Evolutionary conservation across 2,329 filamentous ascomycete species (phyloP).

Genomic region (Aspergillus ochraceus): DNA sequence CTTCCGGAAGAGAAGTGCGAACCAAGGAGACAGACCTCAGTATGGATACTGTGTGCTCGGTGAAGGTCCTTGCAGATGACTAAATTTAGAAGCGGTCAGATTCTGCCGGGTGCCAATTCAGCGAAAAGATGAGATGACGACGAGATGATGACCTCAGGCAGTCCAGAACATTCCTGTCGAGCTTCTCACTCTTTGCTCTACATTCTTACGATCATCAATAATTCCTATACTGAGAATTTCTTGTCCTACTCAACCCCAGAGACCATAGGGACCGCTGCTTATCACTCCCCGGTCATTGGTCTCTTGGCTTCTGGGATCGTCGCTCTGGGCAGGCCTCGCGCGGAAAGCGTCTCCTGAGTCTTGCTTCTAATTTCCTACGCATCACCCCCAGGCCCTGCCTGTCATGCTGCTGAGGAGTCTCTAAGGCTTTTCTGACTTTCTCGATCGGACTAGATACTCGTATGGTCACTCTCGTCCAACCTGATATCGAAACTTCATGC

Average conservation of each 20-base stretch:
- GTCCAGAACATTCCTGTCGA: too few species aligned
- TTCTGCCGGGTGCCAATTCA: not conserved
- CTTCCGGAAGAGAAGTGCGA: too few species aligned
- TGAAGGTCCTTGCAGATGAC: not conserved
- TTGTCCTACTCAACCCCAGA: too few species aligned
- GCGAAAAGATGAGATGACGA: not conserved
- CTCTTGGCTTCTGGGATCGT: not conserved
- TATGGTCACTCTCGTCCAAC: not conserved
- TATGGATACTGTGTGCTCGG: too few species aligned
- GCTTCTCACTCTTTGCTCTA: too few species aligned
- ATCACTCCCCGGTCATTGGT: not conserved
- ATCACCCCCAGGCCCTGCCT: not conserved
- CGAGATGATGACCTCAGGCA: not conserved
- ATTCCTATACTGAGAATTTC: too few species aligned
- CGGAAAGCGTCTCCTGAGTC: not conserved
- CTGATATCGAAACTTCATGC: not conserved
- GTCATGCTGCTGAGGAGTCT: not conserved
- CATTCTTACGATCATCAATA: too few species aligned
- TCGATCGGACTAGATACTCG: not conserved
- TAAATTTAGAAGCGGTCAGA: not conserved
- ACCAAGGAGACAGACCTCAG: too few species aligned
- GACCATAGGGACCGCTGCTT: not conserved
- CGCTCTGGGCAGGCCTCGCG: not conserved
- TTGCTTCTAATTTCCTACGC: not conserved
- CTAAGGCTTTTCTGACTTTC: not conserved